phyloP scores from a whole-genome alignment of 306 rosid species.

The Lathyrus sativus region DNA sequence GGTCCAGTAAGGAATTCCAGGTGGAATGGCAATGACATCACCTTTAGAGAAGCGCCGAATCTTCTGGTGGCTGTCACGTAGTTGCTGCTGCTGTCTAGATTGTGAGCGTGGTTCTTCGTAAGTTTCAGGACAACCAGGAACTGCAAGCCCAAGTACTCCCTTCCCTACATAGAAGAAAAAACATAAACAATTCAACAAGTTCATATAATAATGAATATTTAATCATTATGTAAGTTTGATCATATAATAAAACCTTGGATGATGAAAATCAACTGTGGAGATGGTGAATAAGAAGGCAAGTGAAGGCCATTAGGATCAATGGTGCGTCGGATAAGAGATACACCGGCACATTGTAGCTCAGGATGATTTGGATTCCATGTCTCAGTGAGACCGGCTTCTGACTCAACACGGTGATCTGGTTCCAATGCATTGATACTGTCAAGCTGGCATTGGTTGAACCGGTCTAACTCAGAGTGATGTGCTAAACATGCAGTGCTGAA shows the following conservation, averaged over 20 bases:
- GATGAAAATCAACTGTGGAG: slow-evolving; percentile 22
- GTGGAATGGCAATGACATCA: slow-evolving; percentile 39
- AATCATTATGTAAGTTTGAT: no score
- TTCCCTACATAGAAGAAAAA: slow-evolving; percentile 13
- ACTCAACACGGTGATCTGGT: slow-evolving; percentile 39
- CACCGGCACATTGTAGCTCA: slow-evolving; percentile 39
- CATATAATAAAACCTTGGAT: slow-evolving; percentile 16
- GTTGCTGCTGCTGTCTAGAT: neutral
- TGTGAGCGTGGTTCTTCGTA: slow-evolving; percentile 26
- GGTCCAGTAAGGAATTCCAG: slow-evolving; percentile 45
- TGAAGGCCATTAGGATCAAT: slow-evolving; percentile 33
- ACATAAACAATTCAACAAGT: neutral
- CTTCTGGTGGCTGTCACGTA: slow-evolving; percentile 42
- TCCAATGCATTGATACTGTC: slow-evolving; percentile 32
- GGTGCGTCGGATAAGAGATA: slow-evolving; percentile 32
- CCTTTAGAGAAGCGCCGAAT: slow-evolving; percentile 28
- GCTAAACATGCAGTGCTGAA: slow-evolving; percentile 41
- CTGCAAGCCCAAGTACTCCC: slow-evolving; percentile 24
- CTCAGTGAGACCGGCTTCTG: slow-evolving; percentile 37
- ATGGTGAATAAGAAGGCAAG: slow-evolving; percentile 38
- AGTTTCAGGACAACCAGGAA: slow-evolving; percentile 37
- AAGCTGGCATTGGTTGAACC: slow-evolving; percentile 35
- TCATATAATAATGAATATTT: neutral
- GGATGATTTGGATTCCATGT: slow-evolving; percentile 39
- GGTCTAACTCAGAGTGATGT: neutral